Percentiles rank a stretch among this genome's conserved stretches.
Evolutionary conservation across 2,329 filamentous ascomycete genomes (phyloP).

Genomic region (Hypoxylon sp.): DNA sequence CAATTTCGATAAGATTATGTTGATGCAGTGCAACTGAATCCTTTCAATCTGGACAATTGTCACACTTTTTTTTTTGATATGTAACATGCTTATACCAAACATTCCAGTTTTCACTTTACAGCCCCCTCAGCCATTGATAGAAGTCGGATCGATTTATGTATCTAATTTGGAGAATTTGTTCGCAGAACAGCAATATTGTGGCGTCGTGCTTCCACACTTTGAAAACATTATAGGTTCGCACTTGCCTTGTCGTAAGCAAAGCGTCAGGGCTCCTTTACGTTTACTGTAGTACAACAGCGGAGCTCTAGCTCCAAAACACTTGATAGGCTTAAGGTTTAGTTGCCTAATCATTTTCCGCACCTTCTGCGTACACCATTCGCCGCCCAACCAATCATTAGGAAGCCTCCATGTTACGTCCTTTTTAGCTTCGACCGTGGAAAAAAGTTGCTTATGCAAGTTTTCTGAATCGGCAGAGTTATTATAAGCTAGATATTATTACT

Average conservation of each 20-base stretch:
- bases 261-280: conserved; percentile 2
- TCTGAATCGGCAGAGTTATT: conserved; percentile 41
- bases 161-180: conserved; percentile 21
- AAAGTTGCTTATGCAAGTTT: conserved; percentile 39
- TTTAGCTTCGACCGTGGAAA: conserved; percentile 27
- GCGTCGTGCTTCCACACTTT: conserved; percentile 27
- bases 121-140: too few relatives aligned
- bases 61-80: too few relatives aligned
- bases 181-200: conserved; percentile 7
- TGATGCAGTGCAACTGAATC: conserved; percentile 30
- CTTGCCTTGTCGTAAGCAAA: conserved; percentile 13
- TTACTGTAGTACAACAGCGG: conserved; percentile 12
- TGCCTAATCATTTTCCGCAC: conserved; percentile 23
- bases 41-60: conserved; percentile 17
- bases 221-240: conserved; percentile 1
- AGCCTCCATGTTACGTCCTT: conserved; percentile 22
- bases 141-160: too few relatives aligned
- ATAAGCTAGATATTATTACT: conserved; percentile 22
- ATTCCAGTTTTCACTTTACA: too few relatives aligned
- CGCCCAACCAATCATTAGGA: conserved; percentile 26
- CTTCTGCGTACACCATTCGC: background rate
- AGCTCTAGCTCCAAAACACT: conserved; percentile 31
- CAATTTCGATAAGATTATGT: conserved; percentile 29
- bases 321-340: conserved; percentile 17
- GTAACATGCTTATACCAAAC: too few relatives aligned